These are phyloP conservation scores for Lichina pygmaea DNA, from an alignment of 495 filamentous ascomycete species.

Conservation along the genomic window DNA sequence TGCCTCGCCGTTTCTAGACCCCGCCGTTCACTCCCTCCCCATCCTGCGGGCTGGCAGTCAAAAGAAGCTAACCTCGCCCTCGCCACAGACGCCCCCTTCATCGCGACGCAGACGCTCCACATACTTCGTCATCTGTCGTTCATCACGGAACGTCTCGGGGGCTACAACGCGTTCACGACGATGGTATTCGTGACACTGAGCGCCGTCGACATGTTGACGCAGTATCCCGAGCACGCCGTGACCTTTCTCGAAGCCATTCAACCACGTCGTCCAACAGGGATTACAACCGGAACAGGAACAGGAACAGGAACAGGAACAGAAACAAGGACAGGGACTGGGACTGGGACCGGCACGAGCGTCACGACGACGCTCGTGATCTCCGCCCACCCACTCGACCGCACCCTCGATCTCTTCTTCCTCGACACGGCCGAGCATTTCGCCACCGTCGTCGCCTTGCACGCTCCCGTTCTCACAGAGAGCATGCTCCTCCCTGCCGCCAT, in stretches of 20 bases:
- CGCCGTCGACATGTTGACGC: constrained; percentile 65
- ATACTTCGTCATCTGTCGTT: constrained; percentile 70
- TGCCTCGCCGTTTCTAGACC: too few species aligned
- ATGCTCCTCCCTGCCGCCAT: constrained; percentile 47
- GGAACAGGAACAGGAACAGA: too few species aligned
- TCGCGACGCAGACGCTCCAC: constrained; percentile 50
- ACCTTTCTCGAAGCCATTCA: constrained; percentile 41
- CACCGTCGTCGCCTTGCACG: constrained; percentile 22
- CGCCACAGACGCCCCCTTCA: constrained; percentile 27
- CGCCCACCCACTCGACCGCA: constrained; percentile 45
- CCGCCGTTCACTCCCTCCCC: too few species aligned
- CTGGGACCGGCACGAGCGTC: too few species aligned
- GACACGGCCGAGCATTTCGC: constrained; percentile 76
- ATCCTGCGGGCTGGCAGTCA: too few species aligned
- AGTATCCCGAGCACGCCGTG: constrained; percentile 40
- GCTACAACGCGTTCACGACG: constrained; percentile 38
- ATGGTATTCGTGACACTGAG: constrained; percentile 67
- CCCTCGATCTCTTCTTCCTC: constrained; percentile 72
- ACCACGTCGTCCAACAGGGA: constrained; percentile 6
- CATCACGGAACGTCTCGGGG: constrained; percentile 51
- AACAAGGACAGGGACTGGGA: too few species aligned
- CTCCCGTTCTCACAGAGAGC: constrained; percentile 32
- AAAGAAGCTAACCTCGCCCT: background rate
- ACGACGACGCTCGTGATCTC: constrained; percentile 31
- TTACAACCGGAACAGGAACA: too few species aligned